These are phyloP conservation scores for Durio zibethinus DNA, from an alignment of 345 rosid species.

Conservation along the genomic window DNA sequence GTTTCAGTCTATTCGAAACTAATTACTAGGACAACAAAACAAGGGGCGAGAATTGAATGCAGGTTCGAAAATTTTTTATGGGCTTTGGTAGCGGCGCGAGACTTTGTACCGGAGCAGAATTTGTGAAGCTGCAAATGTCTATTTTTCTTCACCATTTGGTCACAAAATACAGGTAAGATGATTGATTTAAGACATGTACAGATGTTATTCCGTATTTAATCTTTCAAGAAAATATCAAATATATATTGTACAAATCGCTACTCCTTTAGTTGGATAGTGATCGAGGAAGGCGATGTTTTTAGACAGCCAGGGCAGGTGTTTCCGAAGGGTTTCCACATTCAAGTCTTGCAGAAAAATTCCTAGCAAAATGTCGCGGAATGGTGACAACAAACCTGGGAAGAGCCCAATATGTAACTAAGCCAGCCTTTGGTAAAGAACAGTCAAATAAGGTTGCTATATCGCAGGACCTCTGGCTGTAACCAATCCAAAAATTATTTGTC, in stretches of 20 bases:
- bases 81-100: constrained; percentile 51
- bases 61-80: constrained; percentile 43
- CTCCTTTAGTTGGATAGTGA: constrained; percentile 3
- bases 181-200: not conserved
- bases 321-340: not conserved
- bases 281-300: not conserved
- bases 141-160: constrained; percentile 33
- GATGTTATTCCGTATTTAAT: not conserved
- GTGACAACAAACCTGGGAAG: not conserved
- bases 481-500: not conserved
- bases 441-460: not conserved
- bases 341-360: not conserved
- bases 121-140: constrained; percentile 35
- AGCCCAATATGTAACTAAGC: not conserved
- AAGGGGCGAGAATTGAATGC: constrained; percentile 28
- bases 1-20: not conserved
- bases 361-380: not conserved
- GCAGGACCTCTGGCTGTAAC: not conserved
- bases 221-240: not conserved
- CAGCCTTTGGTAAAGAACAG: not conserved
- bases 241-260: not conserved
- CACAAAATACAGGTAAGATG: constrained; percentile 26
- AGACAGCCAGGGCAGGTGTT: constrained; percentile 5
- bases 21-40: not conserved
- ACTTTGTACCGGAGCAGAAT: constrained; percentile 44